Base-by-base conservation (phyloP, 2,329 filamentous ascomycete species). In the Colletotrichum sp. region DNA sequence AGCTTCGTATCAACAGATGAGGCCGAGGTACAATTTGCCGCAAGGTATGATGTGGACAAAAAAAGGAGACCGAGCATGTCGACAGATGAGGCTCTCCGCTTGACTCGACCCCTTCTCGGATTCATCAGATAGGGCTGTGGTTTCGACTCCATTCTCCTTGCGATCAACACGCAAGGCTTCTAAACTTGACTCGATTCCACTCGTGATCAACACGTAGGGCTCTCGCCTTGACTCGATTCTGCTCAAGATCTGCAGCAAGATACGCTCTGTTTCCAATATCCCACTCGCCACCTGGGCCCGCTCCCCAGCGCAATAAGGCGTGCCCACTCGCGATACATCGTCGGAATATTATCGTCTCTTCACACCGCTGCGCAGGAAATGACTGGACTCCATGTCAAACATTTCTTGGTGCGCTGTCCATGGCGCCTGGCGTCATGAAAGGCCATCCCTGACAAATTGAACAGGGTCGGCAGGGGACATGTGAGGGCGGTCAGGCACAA, bases 331-430 rank as follows among this genome's bases (percentile, higher is more conserved):
- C 30, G 36, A 67, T 72, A 44, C 64, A 26, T 68, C 63, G 59
- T 69, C 73, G 70, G 70, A 73, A 69, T 34, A 68, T 72, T 72
- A 39, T 65, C 57, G 34, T 52, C 71, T 32, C 57, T 69, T 76
- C 64, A 69, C 70, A 76, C 73, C 70, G 70, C 73, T 75, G 69
- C 55, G 16, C 32, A 63, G 69, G n/a, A 57, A 76, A 69, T 69
- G 63, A 68, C 57, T 49, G 64, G 52, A 36, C 39, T 34, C 69
- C 62, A 72, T 63, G 55, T 64, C 69, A 69, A 70, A 49, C 39
- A 64, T 52, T 52, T 68, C 44, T 49, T 73, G 73, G 39, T 44
- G 69, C 44, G 44, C 69, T 57, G 63, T 49, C 36, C 72, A 59
- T 71, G 39, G 24, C 39, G 30, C 32, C 39, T 39, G 55, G 55